Evolutionary conservation across 2,329 filamentous ascomycete species (phyloP), one percentile per base, ranked within the genome.

Genomic region (Ophiostoma piceae): DNA sequence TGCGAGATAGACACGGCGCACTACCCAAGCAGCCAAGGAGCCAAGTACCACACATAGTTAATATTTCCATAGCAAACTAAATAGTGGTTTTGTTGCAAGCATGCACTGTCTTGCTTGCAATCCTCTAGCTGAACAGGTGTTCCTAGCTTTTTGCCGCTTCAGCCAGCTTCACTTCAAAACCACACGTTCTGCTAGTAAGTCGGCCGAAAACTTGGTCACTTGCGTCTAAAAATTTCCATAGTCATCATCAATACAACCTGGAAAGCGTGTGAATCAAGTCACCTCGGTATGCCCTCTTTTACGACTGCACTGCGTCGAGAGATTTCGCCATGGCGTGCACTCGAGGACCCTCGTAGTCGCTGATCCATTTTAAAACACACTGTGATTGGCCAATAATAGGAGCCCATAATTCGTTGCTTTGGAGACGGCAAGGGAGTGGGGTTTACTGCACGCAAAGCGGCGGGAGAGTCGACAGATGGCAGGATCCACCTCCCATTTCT

Each of bases 381-480:
- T 37, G 1, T 64, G 29, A 39, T 37, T 37, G 32, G 69, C 37
- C 29, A 37, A 3, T 22, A 65, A 11, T 9, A 22, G 0, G 3
- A 12, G 19, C 26, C 26, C 64, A 43, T 19, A 47, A 4, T 35
- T 71, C 70, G 70, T 71, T 71, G 70, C 70, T 71, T 71, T 62
- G 62, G 62, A 39, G 62, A 65, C 62, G 62, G 22, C 19, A n/a
- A 65, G 39, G 9, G 51, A 57, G 65, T 71, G 70, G 70, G 22
- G 65, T 67, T n/a, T 16, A 8, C 67, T 66, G 60, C 66, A 70
- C 41, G 41, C 54, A 66, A 65, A 57, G 22, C 29, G n/a, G 54
- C 35, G 41, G 37, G 29, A 43, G 41, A 26, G 29, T 65, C 39
- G 51, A 35, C 54, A 68, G 32, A 39, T 26, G 29, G 39, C 12